phyloP scores from a whole-genome alignment of 139 green algal species.

The Tetradesmus obliquus region DNA sequence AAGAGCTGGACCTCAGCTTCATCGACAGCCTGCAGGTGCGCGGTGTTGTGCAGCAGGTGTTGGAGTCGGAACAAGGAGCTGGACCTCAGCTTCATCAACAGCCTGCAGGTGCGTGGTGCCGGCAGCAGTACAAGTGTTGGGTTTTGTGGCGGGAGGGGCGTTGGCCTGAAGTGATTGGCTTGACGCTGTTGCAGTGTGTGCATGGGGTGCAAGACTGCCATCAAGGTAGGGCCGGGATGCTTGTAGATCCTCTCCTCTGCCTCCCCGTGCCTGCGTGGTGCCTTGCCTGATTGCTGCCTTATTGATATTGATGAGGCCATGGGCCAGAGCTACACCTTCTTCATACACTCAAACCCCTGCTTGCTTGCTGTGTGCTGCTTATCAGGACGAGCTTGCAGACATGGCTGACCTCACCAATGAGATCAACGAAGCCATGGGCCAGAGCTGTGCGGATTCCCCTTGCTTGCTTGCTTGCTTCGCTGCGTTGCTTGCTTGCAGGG shows the following conservation, averaged over 20 bases:
- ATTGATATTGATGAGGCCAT: slow-evolving; percentile 94
- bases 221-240: too few relatives aligned
- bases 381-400: slow-evolving; percentile 48
- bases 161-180: too few relatives aligned
- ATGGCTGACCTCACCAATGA: slow-evolving; percentile 90
- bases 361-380: neutral
- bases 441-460: slow-evolving; percentile 87
- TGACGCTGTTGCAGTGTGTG: too few relatives aligned
- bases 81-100: slow-evolving; percentile 96
- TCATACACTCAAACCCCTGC: too few relatives aligned
- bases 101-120: slow-evolving; percentile 77
- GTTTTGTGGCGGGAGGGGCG: too few relatives aligned
- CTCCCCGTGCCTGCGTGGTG: too few relatives aligned
- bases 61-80: slow-evolving; percentile 62
- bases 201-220: too few relatives aligned
- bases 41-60: neutral
- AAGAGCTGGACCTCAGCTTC: slow-evolving; percentile 94
- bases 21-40: slow-evolving; percentile 92
- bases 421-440: slow-evolving; percentile 91
- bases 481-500: neutral
- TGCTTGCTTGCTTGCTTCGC: too few relatives aligned
- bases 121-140: too few relatives aligned
- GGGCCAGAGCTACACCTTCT: slow-evolving; percentile 84
- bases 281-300: too few relatives aligned
- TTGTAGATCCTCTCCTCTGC: too few relatives aligned